phyloP scores from a whole-genome alignment of 163 green algal genomes.

The Scenedesmus sp. region DNA sequence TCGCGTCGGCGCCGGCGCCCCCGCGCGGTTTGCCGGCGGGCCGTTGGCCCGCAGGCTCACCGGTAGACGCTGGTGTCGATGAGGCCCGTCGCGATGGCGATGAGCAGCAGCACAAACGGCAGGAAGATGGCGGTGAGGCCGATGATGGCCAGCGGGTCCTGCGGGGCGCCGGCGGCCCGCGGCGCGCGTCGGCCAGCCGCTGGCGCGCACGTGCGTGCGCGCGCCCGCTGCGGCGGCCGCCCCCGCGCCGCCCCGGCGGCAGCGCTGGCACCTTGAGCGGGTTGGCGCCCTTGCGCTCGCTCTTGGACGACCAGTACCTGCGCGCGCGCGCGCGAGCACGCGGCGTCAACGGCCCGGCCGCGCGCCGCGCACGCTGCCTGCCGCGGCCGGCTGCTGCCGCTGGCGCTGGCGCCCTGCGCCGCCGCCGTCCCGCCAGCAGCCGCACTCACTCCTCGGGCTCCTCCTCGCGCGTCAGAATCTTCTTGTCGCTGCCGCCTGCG shows the following conservation, averaged over 20 bases:
- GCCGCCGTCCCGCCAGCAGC: too few relatives aligned
- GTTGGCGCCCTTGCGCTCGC: constrained; percentile 68
- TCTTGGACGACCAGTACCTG: constrained; percentile 72
- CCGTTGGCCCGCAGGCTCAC: too few relatives aligned
- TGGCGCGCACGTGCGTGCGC: not conserved
- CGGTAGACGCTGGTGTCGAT: constrained; percentile 69
- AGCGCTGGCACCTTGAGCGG: constrained; percentile 41
- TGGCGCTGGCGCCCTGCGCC: not conserved
- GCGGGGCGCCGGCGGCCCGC: constrained; percentile 4
- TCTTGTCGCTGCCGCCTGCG: too few relatives aligned
- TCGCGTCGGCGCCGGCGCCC: too few relatives aligned
- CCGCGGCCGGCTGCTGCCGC: too few relatives aligned
- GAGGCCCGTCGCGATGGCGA: constrained; percentile 64
- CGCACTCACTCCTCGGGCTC: constrained; percentile 56
- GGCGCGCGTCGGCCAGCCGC: too few relatives aligned
- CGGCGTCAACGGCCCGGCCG: too few relatives aligned
- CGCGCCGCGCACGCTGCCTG: too few relatives aligned
- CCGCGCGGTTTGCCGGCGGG: too few relatives aligned
- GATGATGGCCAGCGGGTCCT: constrained; percentile 83
- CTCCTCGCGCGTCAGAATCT: constrained; percentile 47
- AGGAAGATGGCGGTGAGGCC: constrained; percentile 80
- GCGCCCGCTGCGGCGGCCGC: not conserved
- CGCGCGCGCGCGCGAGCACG: too few relatives aligned
- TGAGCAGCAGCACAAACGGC: constrained; percentile 77
- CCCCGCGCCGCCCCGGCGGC: too few relatives aligned